Conservation (phyloP, 2,329 filamentous ascomycete genomes). For the Coniochaeta sp. region DNA sequence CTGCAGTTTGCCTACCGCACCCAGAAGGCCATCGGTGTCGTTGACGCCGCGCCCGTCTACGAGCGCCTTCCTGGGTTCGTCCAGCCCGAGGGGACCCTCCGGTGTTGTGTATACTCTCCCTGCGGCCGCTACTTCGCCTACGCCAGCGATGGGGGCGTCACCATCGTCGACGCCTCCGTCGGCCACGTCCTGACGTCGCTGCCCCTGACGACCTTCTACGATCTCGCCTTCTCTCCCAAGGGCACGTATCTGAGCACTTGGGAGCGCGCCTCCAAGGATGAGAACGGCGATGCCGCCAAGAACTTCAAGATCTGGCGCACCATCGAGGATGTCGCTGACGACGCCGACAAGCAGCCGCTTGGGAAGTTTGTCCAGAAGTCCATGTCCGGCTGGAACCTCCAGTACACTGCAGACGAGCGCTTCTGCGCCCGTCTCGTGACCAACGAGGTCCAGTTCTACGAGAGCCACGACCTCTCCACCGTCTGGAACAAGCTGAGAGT, state of each 20-base stretch:
- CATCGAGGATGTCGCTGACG: constrained; percentile 58
- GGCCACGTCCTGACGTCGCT: constrained; percentile 71
- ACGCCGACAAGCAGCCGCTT: constrained; percentile 62
- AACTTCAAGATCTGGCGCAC: constrained; percentile 97
- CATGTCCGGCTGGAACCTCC: constrained; percentile 92
- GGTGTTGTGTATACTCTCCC: constrained; percentile 91
- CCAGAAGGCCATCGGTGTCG: constrained; percentile 89
- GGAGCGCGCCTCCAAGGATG: constrained; percentile 90
- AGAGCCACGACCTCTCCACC: constrained; percentile 74
- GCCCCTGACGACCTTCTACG: constrained; percentile 77
- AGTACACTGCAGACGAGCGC: constrained; percentile 90
- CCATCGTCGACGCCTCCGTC: constrained; percentile 71
- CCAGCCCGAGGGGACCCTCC: constrained; percentile 87
- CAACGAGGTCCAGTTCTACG: constrained; percentile 97
- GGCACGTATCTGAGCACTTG: constrained; percentile 94
- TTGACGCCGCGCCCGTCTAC: constrained; percentile 88
- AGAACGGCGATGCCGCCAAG: constrained; percentile 86
- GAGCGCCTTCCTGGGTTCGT: constrained; percentile 73
- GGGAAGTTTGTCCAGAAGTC: constrained; percentile 93
- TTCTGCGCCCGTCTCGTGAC: constrained; percentile 90
- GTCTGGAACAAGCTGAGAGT: constrained; percentile 95
- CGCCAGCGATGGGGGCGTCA: constrained; percentile 82
- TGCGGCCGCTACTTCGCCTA: constrained; percentile 96
- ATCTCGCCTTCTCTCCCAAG: constrained; percentile 86
- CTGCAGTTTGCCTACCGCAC: constrained; percentile 97